Conservation (phyloP, 2,329 filamentous ascomycete genomes). For the Colletotrichum siamense region DNA sequence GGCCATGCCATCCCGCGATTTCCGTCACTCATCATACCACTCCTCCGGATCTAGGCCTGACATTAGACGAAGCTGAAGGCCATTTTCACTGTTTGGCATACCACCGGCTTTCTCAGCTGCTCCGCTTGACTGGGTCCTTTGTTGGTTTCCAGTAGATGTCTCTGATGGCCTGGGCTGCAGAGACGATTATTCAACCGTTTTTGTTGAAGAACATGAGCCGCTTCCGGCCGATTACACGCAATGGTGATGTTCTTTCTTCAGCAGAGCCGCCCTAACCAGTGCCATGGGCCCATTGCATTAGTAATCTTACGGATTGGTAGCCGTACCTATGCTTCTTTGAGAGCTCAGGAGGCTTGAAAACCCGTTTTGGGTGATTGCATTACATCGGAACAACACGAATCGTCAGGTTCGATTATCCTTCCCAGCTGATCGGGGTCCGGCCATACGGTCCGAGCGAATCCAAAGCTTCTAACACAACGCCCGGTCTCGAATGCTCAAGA, state of each 20-base stretch:
- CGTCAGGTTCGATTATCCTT: neutral
- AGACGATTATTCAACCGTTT: neutral
- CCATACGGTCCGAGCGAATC: neutral
- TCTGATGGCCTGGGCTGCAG: neutral
- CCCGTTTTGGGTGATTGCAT: neutral
- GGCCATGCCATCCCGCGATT: neutral
- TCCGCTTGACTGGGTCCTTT: neutral
- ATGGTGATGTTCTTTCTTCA: neutral
- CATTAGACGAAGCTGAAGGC: constrained; percentile 3
- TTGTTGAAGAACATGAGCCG: neutral
- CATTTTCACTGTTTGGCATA: neutral
- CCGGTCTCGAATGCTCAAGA: neutral
- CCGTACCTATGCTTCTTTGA: neutral
- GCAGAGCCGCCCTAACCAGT: neutral
- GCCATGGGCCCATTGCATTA: neutral
- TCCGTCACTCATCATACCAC: neutral
- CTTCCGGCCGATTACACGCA: neutral
- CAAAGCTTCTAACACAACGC: neutral
- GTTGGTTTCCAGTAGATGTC: neutral
- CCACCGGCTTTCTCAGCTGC: neutral
- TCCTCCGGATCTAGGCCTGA: constrained; percentile 3
- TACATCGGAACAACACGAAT: neutral
- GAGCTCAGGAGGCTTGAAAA: neutral
- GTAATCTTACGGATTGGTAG: neutral
- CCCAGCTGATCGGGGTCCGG: neutral